A percentile compares a stretch with the other conserved stretches of the same genome.
Conservation (phyloP, 208 protist genomes). For the Leishmania guyanensis region DNA sequence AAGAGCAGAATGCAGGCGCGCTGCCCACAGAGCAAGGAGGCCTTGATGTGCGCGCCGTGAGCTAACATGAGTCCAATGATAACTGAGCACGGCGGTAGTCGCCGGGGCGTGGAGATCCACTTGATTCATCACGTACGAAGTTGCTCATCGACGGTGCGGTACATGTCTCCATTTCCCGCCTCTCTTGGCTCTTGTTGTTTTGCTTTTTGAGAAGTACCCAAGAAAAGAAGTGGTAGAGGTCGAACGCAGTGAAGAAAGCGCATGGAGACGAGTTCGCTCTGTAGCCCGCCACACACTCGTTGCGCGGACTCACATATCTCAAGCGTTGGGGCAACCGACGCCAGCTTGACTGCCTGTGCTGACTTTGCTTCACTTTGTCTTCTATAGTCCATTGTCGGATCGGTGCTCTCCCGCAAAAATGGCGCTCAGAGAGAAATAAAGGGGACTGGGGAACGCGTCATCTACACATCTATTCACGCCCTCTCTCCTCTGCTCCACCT, state of each 20-base stretch:
- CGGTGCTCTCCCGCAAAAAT: not conserved
- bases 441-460: not conserved
- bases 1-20: not conserved
- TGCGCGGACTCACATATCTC: not conserved
- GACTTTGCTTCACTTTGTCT: too few species aligned
- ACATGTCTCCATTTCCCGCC: not conserved
- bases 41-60: not conserved
- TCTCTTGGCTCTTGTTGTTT: too few species aligned
- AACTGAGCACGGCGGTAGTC: not conserved
- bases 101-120: not conserved
- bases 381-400: not conserved
- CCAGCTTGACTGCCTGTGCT: too few species aligned
- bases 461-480: not conserved
- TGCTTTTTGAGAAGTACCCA: not conserved
- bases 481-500: slow-evolving; percentile 10
- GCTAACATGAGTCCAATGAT: too few species aligned
- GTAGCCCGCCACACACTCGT: not conserved
- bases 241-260: not conserved
- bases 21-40: not conserved
- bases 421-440: not conserved
- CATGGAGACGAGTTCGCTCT: not conserved
- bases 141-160: not conserved
- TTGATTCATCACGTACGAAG: not conserved
- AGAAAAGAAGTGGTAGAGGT: too few species aligned
- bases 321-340: not conserved